These are phyloP conservation scores for Paracorniculantispora psalliotae DNA, from an alignment of 2,329 filamentous ascomycete species.

Conservation along the genomic window DNA sequence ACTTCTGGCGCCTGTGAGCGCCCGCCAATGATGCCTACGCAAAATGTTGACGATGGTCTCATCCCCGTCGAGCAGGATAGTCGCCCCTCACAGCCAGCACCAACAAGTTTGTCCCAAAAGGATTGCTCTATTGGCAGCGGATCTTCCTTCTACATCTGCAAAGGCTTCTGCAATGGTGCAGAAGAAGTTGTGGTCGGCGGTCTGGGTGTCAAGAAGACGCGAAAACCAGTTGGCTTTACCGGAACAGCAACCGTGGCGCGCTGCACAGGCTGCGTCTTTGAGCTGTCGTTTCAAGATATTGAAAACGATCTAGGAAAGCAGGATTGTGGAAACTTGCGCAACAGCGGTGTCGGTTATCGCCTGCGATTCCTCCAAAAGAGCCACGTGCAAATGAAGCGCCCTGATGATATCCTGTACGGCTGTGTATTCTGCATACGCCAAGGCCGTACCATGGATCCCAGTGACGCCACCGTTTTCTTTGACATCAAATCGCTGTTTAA, in stretches of 20 bases:
- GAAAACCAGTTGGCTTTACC: constrained; percentile 44
- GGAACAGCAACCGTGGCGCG: constrained; percentile 41
- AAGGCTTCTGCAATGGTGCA: constrained; percentile 53
- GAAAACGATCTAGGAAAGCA: constrained; percentile 46
- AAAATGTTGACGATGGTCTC: constrained; percentile 17
- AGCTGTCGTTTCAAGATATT: constrained; percentile 49
- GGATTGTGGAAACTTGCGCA: constrained; percentile 43
- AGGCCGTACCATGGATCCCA: constrained; percentile 46
- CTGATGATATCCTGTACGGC: constrained; percentile 50
- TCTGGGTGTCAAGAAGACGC: constrained; percentile 45
- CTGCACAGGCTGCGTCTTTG: constrained; percentile 49
- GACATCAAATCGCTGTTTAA: constrained; percentile 47
- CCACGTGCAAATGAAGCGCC: constrained; percentile 44
- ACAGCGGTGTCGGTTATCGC: constrained; percentile 44
- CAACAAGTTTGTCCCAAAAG: constrained; percentile 13
- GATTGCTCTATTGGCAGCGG: constrained; percentile 39
- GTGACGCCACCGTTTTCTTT: constrained; percentile 54
- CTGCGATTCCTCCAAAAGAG: constrained; percentile 53
- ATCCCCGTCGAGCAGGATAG: constrained; percentile 20
- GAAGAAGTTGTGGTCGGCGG: constrained; percentile 45
- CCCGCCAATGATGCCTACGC: background rate
- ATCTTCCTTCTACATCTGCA: constrained; percentile 49
- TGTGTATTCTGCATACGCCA: constrained; percentile 50
- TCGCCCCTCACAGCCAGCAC: background rate
- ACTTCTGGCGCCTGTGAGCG: background rate